These are phyloP conservation scores for Globisporangium nodosum DNA, from an alignment of 352 stramenopile species.

Conservation along the genomic window DNA sequence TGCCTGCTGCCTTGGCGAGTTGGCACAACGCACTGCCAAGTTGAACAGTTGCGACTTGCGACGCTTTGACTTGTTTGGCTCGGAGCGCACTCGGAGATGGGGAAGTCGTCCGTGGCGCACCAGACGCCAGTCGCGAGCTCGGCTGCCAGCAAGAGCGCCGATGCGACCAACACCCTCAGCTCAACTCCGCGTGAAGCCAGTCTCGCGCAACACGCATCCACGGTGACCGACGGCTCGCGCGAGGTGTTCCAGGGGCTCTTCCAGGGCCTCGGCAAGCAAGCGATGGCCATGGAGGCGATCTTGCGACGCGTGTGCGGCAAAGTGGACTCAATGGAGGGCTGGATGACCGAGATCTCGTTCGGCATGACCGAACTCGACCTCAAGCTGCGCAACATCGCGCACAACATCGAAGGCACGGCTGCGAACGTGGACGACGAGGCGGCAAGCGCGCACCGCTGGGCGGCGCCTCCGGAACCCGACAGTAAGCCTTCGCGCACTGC, in stretches of 20 bases:
- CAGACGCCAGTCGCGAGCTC: constrained; percentile 6
- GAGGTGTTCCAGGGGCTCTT: constrained; percentile 72
- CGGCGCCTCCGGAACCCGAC: constrained; percentile 24
- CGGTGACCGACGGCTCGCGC: constrained; percentile 20
- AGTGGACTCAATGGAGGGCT: constrained; percentile 69
- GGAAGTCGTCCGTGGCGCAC: constrained; percentile 19
- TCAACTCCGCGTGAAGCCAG: neutral
- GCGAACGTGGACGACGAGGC: constrained; percentile 53
- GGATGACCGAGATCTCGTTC: constrained; percentile 67
- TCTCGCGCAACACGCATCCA: neutral
- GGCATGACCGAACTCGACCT: constrained; percentile 73
- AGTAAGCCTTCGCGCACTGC: neutral
- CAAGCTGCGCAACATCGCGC: constrained; percentile 70
- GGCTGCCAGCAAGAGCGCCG: no score
- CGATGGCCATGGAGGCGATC: constrained; percentile 71
- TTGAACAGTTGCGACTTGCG: neutral
- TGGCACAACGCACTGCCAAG: no score
- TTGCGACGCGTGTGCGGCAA: constrained; percentile 62
- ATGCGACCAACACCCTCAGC: neutral
- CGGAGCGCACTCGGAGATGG: constrained; percentile 13
- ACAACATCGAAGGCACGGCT: constrained; percentile 76
- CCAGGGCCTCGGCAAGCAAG: constrained; percentile 63
- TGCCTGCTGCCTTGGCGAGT: neutral
- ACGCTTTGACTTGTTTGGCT: neutral
- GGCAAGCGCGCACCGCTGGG: constrained; percentile 35